Percentiles rank a stretch among this genome's conserved stretches.
phyloP scores from a whole-genome alignment of 495 filamentous ascomycete species.

The Platismatia glauca region DNA sequence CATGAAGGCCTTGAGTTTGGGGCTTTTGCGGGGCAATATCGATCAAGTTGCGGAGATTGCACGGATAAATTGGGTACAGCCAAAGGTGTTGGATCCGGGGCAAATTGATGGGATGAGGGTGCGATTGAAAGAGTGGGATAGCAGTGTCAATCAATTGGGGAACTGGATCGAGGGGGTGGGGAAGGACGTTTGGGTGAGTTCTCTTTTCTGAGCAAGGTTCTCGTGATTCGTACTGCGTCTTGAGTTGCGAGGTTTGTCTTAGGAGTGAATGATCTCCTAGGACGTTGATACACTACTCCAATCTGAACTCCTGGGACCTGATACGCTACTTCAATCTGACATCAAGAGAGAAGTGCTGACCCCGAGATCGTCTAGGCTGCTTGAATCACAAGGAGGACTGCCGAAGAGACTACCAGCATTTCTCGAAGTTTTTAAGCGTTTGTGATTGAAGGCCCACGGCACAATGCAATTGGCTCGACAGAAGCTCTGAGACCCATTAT shows the following conservation, averaged over 20 bases:
- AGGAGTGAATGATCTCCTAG: neutral
- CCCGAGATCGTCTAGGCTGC: neutral
- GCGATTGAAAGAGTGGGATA: slow-evolving; percentile 86
- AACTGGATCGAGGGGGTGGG: slow-evolving; percentile 89
- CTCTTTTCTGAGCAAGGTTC: slow-evolving; percentile 8
- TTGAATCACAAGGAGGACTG: neutral
- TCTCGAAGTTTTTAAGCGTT: neutral
- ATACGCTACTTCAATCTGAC: no score
- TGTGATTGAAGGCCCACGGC: neutral
- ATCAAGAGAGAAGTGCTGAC: neutral
- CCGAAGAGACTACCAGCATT: neutral
- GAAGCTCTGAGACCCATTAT: neutral
- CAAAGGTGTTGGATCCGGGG: slow-evolving; percentile 87
- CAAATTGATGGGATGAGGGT: slow-evolving; percentile 93
- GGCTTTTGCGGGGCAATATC: slow-evolving; percentile 82
- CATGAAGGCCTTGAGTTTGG: slow-evolving; percentile 95
- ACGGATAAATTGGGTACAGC: slow-evolving; percentile 97
- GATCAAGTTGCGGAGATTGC: slow-evolving; percentile 94
- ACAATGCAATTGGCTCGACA: neutral
- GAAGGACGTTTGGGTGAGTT: slow-evolving; percentile 69
- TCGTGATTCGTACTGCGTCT: slow-evolving; percentile 11
- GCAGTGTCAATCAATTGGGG: slow-evolving; percentile 84
- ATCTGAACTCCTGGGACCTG: no score
- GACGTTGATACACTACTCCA: neutral
- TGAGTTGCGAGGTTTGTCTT: neutral